Evolutionary conservation across 169 alveolate species (phyloP).

Genomic region (Perkinsus chesapeaki): DNA sequence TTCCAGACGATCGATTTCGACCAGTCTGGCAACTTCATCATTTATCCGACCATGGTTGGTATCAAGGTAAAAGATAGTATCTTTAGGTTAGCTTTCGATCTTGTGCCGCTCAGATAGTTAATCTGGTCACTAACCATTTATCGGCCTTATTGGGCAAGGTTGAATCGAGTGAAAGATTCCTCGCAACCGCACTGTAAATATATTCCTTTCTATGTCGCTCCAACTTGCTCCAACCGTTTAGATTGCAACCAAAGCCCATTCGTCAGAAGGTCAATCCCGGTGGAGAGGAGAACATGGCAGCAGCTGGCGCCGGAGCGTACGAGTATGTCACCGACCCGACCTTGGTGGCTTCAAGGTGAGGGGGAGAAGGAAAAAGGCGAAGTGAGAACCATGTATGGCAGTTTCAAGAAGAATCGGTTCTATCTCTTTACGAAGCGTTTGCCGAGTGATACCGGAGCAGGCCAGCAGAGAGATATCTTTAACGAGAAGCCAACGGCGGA

Average conservation of each 20-base stretch:
- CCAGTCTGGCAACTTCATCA: conserved; percentile 80
- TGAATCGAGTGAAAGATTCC: conserved; percentile 44
- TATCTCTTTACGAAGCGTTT: conserved; percentile 79
- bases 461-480: conserved; percentile 78
- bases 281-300: not conserved
- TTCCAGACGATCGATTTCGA: conserved; percentile 75
- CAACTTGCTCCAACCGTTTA: not conserved
- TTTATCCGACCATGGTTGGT: conserved; percentile 86
- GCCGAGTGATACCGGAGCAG: conserved; percentile 74
- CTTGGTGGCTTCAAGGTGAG: not conserved
- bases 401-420: conserved; percentile 43
- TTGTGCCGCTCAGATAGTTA: conserved; percentile 25
- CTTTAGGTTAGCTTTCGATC: not conserved
- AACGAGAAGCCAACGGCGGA: conserved; percentile 71
- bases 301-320: not conserved
- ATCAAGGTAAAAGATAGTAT: conserved; percentile 56
- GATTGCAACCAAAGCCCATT: not conserved
- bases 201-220: not conserved
- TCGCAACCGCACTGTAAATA: conserved; percentile 34
- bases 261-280: not conserved
- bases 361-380: not conserved
- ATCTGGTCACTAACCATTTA: conserved; percentile 52
- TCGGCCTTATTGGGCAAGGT: conserved; percentile 16
- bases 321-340: not conserved
- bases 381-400: too few species aligned